Evolutionary conservation across 139 green algal species (phyloP).

Genomic region (Raphidocelis subcapitata): DNA sequence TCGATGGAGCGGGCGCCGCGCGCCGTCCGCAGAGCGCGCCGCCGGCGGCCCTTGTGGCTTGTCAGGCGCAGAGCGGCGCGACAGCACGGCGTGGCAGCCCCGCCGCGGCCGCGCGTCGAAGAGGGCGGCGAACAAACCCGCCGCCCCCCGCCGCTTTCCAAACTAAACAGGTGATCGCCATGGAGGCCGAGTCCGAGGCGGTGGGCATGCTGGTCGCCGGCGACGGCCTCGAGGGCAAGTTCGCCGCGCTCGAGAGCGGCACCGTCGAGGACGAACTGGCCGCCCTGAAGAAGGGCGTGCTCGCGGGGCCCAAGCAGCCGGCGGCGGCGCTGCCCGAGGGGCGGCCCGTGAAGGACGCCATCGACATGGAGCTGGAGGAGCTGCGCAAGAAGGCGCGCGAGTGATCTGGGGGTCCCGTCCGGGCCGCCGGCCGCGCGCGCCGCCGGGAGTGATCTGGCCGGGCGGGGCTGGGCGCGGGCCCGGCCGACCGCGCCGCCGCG

Average conservation of each 20-base stretch:
- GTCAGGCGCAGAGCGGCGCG: no score
- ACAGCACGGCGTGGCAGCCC: no score
- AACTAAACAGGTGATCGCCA: constrained; percentile 53
- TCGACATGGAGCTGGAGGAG: constrained; percentile 85
- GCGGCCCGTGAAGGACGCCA: constrained; percentile 69
- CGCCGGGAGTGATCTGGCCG: no score
- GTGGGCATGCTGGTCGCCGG: constrained; percentile 53
- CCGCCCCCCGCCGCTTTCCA: no score
- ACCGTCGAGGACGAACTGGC: constrained; percentile 92
- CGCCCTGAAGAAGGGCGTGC: constrained; percentile 76
- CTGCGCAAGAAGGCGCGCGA: constrained; percentile 62
- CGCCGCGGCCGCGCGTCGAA: no score
- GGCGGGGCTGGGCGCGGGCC: no score
- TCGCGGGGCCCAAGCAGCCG: constrained; percentile 30
- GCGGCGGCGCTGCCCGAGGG: constrained; percentile 55
- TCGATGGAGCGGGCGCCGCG: no score
- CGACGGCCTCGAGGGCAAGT: constrained; percentile 81
- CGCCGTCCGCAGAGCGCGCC: no score
- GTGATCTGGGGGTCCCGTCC: constrained; percentile 5
- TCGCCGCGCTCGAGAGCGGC: constrained; percentile 79
- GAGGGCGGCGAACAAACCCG: no score
- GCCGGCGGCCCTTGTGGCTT: no score
- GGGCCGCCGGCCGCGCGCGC: no score
- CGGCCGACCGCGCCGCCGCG: no score
- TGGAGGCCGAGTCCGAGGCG: constrained; percentile 94